Conservation (phyloP, 345 rosid species). For the Ailanthus altissimus region DNA sequence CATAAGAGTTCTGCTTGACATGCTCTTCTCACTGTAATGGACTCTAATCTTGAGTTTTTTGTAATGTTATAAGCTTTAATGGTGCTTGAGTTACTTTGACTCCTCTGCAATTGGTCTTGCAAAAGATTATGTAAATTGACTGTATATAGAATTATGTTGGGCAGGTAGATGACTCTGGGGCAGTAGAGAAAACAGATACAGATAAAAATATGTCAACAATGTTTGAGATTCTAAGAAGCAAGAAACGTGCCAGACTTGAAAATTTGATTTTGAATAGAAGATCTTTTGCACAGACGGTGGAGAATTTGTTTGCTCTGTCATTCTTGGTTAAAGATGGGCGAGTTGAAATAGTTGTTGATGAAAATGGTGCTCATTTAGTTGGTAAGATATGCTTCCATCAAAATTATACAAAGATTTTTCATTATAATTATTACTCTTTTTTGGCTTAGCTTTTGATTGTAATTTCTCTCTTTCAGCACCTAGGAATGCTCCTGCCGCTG, state of each 20-base stretch:
- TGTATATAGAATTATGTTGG: not conserved
- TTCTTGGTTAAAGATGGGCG: constrained; percentile 92
- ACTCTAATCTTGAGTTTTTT: not conserved
- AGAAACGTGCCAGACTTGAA: constrained; percentile 65
- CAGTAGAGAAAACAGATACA: constrained; percentile 79
- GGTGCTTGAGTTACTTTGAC: not conserved
- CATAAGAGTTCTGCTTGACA: not conserved
- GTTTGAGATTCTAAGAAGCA: constrained; percentile 64
- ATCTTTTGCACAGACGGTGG: constrained; percentile 89
- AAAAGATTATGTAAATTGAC: not conserved
- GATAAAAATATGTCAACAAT: constrained; percentile 74
- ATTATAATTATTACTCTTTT: not conserved
- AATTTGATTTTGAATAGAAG: constrained; percentile 65
- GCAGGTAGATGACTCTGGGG: constrained; percentile 58
- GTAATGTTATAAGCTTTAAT: not conserved
- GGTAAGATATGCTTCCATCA: constrained; percentile 45
- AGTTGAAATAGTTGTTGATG: constrained; percentile 56
- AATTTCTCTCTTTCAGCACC: constrained; percentile 53
- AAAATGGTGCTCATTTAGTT: constrained; percentile 64
- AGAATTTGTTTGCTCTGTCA: constrained; percentile 86
- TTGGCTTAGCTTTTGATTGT: not conserved
- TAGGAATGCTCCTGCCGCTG: constrained; percentile 74
- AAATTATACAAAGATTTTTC: constrained; percentile 11
- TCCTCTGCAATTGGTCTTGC: not conserved
- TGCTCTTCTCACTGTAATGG: not conserved